A percentile compares a stretch with the other conserved stretches of the same genome.
Conservation (phyloP, 495 filamentous ascomycete genomes). For the Symbiotaphrina buchneri region DNA sequence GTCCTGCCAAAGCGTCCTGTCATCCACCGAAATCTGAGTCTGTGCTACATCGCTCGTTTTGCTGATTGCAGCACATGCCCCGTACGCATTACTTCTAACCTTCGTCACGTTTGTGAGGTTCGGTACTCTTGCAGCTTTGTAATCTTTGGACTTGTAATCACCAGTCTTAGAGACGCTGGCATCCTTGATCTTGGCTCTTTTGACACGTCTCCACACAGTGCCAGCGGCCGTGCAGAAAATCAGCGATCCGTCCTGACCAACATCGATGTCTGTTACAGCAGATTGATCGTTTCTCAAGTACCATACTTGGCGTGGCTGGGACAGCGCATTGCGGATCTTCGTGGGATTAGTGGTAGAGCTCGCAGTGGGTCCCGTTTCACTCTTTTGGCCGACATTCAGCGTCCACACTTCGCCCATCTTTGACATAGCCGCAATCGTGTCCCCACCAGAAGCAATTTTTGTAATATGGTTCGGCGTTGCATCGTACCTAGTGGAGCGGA, state of each 20-base stretch:
- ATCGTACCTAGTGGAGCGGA: slow-evolving; percentile 46
- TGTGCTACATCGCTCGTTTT: slow-evolving; percentile 66
- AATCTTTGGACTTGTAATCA: slow-evolving; percentile 49
- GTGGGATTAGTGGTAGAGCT: slow-evolving; percentile 76
- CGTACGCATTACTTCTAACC: slow-evolving; percentile 70
- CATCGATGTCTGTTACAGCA: slow-evolving; percentile 65
- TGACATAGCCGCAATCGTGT: slow-evolving; percentile 73
- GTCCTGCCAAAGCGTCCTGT: slow-evolving; percentile 50
- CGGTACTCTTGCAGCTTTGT: slow-evolving; percentile 79
- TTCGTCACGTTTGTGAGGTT: slow-evolving; percentile 63
- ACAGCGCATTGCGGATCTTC: slow-evolving; percentile 61
- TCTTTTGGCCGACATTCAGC: slow-evolving; percentile 40
- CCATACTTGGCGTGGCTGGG: slow-evolving; percentile 60
- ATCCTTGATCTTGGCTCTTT: slow-evolving; percentile 59
- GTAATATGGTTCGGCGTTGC: slow-evolving; percentile 35
- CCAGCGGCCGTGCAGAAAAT: slow-evolving; percentile 85
- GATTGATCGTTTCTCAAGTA: slow-evolving; percentile 56
- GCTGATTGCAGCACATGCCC: slow-evolving; percentile 72
- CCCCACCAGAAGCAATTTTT: slow-evolving; percentile 63
- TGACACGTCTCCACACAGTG: slow-evolving; percentile 73
- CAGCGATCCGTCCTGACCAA: slow-evolving; percentile 85
- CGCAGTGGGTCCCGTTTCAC: slow-evolving; percentile 29
- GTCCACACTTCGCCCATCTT: slow-evolving; percentile 72
- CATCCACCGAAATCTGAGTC: slow-evolving; percentile 42
- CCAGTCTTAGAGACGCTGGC: slow-evolving; percentile 23